Percentiles rank a stretch among this genome's conserved stretches.
Conservation (phyloP, 495 filamentous ascomycete species). For the Copromyces sp. region DNA sequence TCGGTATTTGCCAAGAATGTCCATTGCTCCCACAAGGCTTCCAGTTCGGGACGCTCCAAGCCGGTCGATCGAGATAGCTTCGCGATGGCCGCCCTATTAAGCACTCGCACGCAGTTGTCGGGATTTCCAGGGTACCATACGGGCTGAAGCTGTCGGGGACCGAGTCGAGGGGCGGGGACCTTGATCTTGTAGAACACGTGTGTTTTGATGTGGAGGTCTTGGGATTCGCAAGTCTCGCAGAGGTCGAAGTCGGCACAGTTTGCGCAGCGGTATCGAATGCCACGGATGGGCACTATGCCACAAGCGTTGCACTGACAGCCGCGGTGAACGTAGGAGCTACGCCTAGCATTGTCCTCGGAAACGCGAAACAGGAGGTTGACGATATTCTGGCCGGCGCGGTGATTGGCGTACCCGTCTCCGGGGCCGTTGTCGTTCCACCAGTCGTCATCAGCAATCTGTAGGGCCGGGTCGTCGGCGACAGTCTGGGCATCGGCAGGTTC, state of each 20-base stretch:
- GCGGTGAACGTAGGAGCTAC: constrained; percentile 85
- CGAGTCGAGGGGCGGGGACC: constrained; percentile 37
- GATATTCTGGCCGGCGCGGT: constrained; percentile 61
- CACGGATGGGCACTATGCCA: constrained; percentile 73
- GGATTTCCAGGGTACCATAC: constrained; percentile 91
- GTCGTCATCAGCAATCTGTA: constrained; percentile 39
- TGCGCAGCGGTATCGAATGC: constrained; percentile 81
- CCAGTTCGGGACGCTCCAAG: constrained; percentile 73
- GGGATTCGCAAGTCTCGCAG: constrained; percentile 79
- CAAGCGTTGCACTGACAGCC: constrained; percentile 91
- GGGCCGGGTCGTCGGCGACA: constrained; percentile 46
- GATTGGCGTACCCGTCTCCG: constrained; percentile 27
- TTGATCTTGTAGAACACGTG: constrained; percentile 89
- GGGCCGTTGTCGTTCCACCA: constrained; percentile 33
- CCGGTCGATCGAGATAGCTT: constrained; percentile 60
- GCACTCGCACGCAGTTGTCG: constrained; percentile 43
- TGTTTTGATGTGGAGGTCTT: constrained; percentile 76
- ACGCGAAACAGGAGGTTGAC: constrained; percentile 66
- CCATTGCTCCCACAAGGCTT: constrained; percentile 95
- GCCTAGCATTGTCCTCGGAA: constrained; percentile 69
- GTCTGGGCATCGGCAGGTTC: constrained; percentile 45
- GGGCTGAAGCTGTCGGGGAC: constrained; percentile 53
- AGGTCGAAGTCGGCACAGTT: constrained; percentile 91
- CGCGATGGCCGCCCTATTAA: constrained; percentile 52
- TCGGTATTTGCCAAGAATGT: constrained; percentile 79